phyloP scores from a whole-genome alignment of 805 yeast genomes.

The Cyberlindnera meyerae region DNA sequence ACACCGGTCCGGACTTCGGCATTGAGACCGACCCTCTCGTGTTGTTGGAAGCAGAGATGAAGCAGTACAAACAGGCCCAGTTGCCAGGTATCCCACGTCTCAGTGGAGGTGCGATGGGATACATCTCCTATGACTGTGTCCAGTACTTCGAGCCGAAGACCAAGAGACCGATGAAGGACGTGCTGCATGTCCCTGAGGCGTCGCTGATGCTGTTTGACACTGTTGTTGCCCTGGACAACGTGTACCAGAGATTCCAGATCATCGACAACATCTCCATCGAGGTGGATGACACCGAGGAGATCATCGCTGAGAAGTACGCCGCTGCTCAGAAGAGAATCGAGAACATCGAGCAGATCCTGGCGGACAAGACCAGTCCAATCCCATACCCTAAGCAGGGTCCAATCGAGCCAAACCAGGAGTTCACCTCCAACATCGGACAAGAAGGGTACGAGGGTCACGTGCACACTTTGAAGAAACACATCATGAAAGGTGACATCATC shows the following conservation, averaged over 20 bases:
- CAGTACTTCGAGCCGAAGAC: slow-evolving; percentile 96
- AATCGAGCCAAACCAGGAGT: slow-evolving; percentile 61
- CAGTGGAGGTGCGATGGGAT: slow-evolving; percentile 97
- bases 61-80: slow-evolving; percentile 58
- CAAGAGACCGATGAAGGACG: slow-evolving; percentile 67
- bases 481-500: slow-evolving; percentile 86
- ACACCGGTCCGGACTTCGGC: slow-evolving; percentile 68
- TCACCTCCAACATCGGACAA: slow-evolving; percentile 87
- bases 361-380: slow-evolving; percentile 38
- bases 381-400: slow-evolving; percentile 71
- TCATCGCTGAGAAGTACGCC: slow-evolving; percentile 42
- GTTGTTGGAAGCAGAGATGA: slow-evolving; percentile 70
- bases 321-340: slow-evolving; percentile 55
- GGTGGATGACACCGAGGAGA: slow-evolving; percentile 26
- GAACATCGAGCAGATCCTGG: slow-evolving; percentile 45
- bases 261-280: slow-evolving; percentile 68
- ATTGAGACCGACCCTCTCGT: slow-evolving; percentile 69
- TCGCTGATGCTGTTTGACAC: slow-evolving; percentile 87
- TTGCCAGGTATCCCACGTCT: slow-evolving; percentile 78
- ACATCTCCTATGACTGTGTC: slow-evolving; percentile 93
- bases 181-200: slow-evolving; percentile 84
- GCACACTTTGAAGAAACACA: slow-evolving; percentile 66
- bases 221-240: slow-evolving; percentile 89
- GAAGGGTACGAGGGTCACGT: slow-evolving; percentile 90
- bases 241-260: slow-evolving; percentile 86